Conservation (phyloP, 768 basidiomycete species). For the Tylopilus balloui region DNA sequence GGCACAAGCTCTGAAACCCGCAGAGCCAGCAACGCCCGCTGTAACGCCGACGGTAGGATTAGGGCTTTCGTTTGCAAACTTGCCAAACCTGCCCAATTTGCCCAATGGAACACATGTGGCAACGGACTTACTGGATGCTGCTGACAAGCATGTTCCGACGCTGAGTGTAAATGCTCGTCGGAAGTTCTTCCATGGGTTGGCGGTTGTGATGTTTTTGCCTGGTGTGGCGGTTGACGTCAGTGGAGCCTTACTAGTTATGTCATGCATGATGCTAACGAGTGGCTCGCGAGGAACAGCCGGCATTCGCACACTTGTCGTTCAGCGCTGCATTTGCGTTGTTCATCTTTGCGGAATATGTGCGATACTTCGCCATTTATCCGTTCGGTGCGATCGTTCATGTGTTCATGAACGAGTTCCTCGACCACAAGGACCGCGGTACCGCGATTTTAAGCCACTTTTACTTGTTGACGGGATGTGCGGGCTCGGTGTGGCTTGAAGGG, state of each 20-base stretch:
- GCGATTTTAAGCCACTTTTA: slow-evolving; percentile 98
- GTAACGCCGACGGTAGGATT: slow-evolving; percentile 24
- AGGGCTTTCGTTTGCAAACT: slow-evolving; percentile 37
- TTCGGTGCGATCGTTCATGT: slow-evolving; percentile 90
- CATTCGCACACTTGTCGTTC: slow-evolving; percentile 93
- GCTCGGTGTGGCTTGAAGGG: slow-evolving; percentile 94
- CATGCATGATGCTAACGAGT: slow-evolving; percentile 13
- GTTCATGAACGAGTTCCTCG: slow-evolving; percentile 97
- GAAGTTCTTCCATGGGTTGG: slow-evolving; percentile 95
- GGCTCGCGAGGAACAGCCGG: slow-evolving; percentile 55
- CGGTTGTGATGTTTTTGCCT: slow-evolving; percentile 95
- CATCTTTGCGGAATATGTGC: slow-evolving; percentile 94
- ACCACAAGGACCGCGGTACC: slow-evolving; percentile 90
- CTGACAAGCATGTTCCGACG: slow-evolving; percentile 87
- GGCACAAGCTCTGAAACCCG: slow-evolving; percentile 22
- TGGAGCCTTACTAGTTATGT: slow-evolving; percentile 21
- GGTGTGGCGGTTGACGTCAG: slow-evolving; percentile 89
- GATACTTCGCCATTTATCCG: slow-evolving; percentile 97
- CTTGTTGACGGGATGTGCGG: slow-evolving; percentile 90
- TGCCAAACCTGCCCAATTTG: slow-evolving; percentile 48
- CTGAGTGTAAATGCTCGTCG: slow-evolving; percentile 86
- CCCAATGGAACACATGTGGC: slow-evolving; percentile 60
- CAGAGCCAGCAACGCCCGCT: slow-evolving; percentile 9
- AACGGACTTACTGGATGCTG: slow-evolving; percentile 69
- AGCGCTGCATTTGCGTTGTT: slow-evolving; percentile 93